Conservation (phyloP, 257 asterid species). For the Solanum gandarillasii region DNA sequence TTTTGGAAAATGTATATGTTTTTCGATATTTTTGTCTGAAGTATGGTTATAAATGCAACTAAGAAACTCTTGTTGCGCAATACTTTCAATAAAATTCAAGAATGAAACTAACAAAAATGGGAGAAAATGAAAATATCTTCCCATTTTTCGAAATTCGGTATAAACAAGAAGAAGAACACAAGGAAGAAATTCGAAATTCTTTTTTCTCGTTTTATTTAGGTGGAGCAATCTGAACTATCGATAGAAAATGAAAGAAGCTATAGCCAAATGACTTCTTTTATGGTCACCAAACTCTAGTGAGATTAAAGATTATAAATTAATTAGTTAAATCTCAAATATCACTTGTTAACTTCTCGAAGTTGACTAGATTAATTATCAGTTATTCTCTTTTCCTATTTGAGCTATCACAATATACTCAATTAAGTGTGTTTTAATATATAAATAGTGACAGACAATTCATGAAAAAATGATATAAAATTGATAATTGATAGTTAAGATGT, state of each 20-base stretch:
- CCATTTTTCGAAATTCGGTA: background rate
- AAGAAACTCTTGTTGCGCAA: background rate
- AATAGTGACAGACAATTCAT: accelerated
- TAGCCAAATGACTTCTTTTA: background rate
- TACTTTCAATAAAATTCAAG: background rate
- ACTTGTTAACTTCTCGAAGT: background rate
- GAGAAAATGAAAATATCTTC: background rate
- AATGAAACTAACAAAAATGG: background rate
- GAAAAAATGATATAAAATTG: no score
- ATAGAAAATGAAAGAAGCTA: background rate
- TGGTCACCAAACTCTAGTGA: background rate
- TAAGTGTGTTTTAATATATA: background rate
- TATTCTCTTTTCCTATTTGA: background rate
- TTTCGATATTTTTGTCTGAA: background rate
- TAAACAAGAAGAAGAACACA: no score
- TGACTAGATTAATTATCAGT: background rate
- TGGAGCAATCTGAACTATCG: no score
- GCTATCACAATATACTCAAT: background rate
- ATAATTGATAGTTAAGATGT: background rate
- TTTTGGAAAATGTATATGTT: background rate
- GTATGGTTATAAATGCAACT: background rate
- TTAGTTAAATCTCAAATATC: background rate
- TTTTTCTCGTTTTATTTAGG: no score
- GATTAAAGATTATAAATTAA: no score
- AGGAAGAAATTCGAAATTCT: no score